phyloP scores from a whole-genome alignment of 1,284 basidiomycete genomes.

The Thecaphora thlaspeos region DNA sequence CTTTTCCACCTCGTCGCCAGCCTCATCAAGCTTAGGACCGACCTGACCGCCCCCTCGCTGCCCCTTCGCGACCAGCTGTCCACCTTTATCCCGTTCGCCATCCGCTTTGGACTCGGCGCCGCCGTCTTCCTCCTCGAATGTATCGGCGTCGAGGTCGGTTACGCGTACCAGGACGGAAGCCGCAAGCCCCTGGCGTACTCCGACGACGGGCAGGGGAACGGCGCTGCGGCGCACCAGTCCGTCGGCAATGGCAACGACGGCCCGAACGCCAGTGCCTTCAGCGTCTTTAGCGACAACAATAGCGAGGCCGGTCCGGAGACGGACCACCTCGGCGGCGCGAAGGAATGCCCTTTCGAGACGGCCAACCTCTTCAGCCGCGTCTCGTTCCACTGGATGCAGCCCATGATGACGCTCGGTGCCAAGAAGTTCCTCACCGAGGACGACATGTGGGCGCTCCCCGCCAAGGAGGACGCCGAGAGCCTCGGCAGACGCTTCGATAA shows the following conservation, averaged over 20 bases:
- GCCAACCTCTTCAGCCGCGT: conserved; percentile 64
- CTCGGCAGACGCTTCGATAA: conserved; percentile 67
- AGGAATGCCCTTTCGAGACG: conserved; percentile 63
- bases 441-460: conserved; percentile 79
- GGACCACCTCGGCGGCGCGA: conserved; percentile 57
- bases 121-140: conserved; percentile 47
- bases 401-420: conserved; percentile 70
- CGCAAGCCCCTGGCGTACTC: conserved; percentile 1
- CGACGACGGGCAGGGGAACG: conserved; percentile 10
- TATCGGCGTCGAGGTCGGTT: conserved; percentile 40
- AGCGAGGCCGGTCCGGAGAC: conserved; percentile 57
- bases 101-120: conserved; percentile 35
- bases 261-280: conserved; percentile 16
- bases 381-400: conserved; percentile 73
- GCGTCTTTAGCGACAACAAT: conserved; percentile 28
- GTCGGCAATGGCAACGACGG: conserved; percentile 10
- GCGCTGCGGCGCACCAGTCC: conserved; percentile 18
- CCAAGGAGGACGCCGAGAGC: conserved; percentile 61
- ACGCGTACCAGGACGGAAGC: conserved; percentile 6
- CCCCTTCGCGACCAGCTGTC: conserved; percentile 28
- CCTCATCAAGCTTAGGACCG: conserved; percentile 63
- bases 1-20: conserved; percentile 67
- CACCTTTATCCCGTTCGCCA: conserved; percentile 37
- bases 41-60: conserved; percentile 26
- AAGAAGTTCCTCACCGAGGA: conserved; percentile 74